Evolutionary conservation across 2,329 filamentous ascomycete genomes (phyloP).

Genomic region (Colletotrichum sp.): DNA sequence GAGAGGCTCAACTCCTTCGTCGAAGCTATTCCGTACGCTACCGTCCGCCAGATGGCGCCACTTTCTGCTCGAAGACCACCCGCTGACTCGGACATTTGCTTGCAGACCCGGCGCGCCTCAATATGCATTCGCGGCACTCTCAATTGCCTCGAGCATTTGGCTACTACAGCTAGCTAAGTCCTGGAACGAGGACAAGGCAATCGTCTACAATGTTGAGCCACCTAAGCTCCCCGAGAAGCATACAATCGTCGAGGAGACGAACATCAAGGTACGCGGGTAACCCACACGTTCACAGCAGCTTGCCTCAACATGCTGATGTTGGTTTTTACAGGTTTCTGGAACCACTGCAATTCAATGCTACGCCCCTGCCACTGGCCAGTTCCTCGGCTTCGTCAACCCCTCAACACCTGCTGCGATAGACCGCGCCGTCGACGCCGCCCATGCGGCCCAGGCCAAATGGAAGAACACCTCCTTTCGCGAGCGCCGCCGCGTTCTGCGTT

Average conservation of each 20-base stretch:
- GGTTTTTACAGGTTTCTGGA: constrained; percentile 52
- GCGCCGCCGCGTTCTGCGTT: constrained; percentile 78
- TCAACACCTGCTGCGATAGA: constrained; percentile 80
- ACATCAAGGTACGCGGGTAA: constrained; percentile 57
- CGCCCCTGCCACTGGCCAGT: constrained; percentile 85
- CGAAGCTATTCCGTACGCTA: constrained; percentile 11
- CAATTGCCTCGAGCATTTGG: constrained; percentile 32
- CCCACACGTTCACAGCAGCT: not conserved
- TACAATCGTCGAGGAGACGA: constrained; percentile 61
- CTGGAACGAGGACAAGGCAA: constrained; percentile 43
- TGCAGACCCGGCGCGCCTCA: constrained; percentile 26
- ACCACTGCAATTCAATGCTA: constrained; percentile 80
- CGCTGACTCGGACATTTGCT: not conserved
- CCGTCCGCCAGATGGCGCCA: not conserved
- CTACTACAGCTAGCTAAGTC: constrained; percentile 31
- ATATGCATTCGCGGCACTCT: constrained; percentile 28
- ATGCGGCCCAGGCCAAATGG: constrained; percentile 79
- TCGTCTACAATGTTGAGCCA: constrained; percentile 63
- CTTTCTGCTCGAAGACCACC: not conserved
- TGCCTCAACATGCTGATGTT: not conserved
- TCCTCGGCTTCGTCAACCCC: constrained; percentile 80
- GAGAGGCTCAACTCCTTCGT: constrained; percentile 1
- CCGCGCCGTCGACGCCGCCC: constrained; percentile 73
- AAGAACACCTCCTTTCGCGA: constrained; percentile 76
- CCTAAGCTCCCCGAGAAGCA: constrained; percentile 66